Evolutionary conservation across 306 rosid genomes (phyloP).

Genomic region (Cercis canadensis): DNA sequence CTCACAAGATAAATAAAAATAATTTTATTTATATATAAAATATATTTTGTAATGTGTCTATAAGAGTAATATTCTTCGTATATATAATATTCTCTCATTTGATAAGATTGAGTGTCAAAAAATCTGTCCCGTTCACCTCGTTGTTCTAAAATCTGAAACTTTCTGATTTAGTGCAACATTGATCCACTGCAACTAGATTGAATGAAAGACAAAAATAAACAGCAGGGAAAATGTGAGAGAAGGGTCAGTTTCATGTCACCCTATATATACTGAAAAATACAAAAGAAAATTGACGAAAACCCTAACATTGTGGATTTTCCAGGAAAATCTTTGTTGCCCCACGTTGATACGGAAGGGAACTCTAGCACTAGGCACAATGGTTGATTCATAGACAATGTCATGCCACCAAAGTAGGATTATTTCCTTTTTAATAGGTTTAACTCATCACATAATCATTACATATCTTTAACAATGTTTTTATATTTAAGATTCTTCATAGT

Average conservation of each 20-base stretch:
- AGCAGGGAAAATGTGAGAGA: constrained; percentile 12
- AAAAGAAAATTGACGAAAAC: constrained; percentile 11
- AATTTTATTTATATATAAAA: too few relatives aligned
- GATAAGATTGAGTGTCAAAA: background rate
- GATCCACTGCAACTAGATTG: constrained; percentile 15
- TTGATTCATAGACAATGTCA: constrained; percentile 16
- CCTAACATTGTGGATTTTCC: constrained; percentile 11
- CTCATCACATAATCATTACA: background rate
- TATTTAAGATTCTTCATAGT: too few relatives aligned
- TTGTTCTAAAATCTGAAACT: constrained; percentile 19
- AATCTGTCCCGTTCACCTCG: constrained; percentile 34
- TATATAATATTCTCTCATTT: background rate
- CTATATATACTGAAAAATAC: too few relatives aligned
- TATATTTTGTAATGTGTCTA: too few relatives aligned
- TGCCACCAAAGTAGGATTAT: constrained; percentile 23
- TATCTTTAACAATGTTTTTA: too few relatives aligned
- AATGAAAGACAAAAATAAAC: constrained; percentile 33
- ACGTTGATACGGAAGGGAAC: too few relatives aligned
- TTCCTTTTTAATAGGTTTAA: background rate
- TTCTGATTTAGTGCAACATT: background rate
- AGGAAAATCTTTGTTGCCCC: constrained; percentile 3
- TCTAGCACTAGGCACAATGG: background rate
- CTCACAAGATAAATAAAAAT: too few relatives aligned
- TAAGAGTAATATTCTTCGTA: background rate
- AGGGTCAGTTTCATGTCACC: constrained; percentile 40